Evolutionary conservation across 1,284 basidiomycete genomes (phyloP), one percentile per base, ranked within the genome.

Genomic region (Ustilago curta): DNA sequence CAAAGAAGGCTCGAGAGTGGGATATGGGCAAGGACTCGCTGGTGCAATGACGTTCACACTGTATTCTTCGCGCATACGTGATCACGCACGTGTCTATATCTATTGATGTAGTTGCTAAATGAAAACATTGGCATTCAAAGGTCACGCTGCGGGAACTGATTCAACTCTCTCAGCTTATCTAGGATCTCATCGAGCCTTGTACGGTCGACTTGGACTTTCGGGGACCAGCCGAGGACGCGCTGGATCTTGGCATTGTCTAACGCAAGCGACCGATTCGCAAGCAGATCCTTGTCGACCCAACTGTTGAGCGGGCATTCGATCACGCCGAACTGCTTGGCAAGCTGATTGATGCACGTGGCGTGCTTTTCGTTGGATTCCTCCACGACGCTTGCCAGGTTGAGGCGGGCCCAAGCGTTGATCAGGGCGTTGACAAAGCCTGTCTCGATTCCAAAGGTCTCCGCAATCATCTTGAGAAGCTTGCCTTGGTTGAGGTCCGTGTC

Each of bases 291-390:
- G 44, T 75, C 71, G 43, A 70, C 45, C 48, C 58, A 63, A 4
- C 53, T 61, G 35, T 43, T 64, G 5, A 72, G 39, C 4, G 70
- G 52, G 6, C 43, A 25, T 8, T 55, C 35, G 4, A 56, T 23
- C 3, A 63, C 52, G 18, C 56, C 56, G 14, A 50, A 55, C 35
- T 59, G 12, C 23, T 62, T 31, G 19, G 67, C 43, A 18, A 73
- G 56, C 48, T 64, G 61, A 31, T 31, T 54, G 12, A 73, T 52
- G 35, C 51, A 60, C 6, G 21, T 57, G 8, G 31, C 21, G 45
- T 81, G 77, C 61, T 78, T 79, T 23, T 70, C 76, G 59, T 79
- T 81, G 47, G 75, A 60, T 4, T 80, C 75, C n/a, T 81, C 70
- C 0, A 55, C 69, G n/a, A 79, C 60, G 43, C 59, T 60, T 7